Conservation (phyloP, 805 yeast species). For the Metschnikowia aberdeeniae region DNA sequence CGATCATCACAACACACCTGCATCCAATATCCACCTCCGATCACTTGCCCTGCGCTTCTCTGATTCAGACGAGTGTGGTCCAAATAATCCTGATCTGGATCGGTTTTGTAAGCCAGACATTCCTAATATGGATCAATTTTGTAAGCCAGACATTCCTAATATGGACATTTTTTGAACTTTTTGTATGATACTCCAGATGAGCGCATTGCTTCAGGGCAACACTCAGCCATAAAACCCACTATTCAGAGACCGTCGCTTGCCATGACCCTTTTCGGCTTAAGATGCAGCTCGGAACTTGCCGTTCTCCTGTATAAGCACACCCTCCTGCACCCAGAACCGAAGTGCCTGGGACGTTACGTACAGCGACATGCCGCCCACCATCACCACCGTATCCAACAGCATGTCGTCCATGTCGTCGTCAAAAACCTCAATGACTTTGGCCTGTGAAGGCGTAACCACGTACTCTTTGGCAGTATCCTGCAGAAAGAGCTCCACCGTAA, state of each 20-base stretch:
- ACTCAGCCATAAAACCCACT: background rate
- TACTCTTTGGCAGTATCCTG: constrained; percentile 21
- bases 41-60: no score
- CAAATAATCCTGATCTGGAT: no score
- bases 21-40: no score
- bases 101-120: no score
- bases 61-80: no score
- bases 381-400: constrained; percentile 20
- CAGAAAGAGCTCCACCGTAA: constrained; percentile 51
- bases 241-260: background rate
- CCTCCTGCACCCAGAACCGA: constrained; percentile 62
- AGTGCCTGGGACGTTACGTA: constrained; percentile 25
- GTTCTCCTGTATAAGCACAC: constrained; percentile 36
- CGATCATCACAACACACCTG: no score
- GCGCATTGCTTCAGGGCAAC: no score
- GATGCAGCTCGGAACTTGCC: constrained; percentile 1
- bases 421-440: constrained; percentile 56
- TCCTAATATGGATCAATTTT: no score
- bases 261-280: background rate
- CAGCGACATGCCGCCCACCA: constrained; percentile 21
- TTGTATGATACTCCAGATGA: no score
- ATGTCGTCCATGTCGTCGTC: constrained; percentile 29
- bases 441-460: constrained; percentile 65
- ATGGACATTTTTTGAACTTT: no score
- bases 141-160: no score